Percentiles rank a stretch among this genome's conserved stretches.
Conservation (phyloP, 495 filamentous ascomycete genomes). For the Bathelium albidoporum region DNA sequence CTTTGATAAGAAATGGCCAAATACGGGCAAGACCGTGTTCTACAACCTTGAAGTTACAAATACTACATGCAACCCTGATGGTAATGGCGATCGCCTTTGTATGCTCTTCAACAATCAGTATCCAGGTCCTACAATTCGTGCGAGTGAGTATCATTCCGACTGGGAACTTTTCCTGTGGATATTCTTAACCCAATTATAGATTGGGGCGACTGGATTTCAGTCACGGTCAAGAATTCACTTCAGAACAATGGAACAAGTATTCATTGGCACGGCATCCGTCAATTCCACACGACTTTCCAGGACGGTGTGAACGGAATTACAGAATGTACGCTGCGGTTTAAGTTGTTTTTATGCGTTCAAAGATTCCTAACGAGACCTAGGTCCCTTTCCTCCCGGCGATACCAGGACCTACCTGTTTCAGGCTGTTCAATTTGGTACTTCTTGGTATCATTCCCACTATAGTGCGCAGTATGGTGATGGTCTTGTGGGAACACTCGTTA, state of each 20-base stretch:
- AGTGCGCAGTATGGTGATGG: conserved; percentile 31
- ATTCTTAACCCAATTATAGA: conserved; percentile 12
- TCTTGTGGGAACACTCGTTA: conserved; percentile 27
- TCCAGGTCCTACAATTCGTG: conserved; percentile 27
- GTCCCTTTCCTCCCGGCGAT: conserved; percentile 29
- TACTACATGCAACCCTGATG: conserved; percentile 4
- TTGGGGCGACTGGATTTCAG: conserved; percentile 29
- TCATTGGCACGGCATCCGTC: conserved; percentile 32
- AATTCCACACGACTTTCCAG: conserved; percentile 21
- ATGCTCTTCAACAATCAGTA: conserved; percentile 24
- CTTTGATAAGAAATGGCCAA: conserved; percentile 21
- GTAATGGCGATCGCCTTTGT: background rate
- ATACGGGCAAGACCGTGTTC: conserved; percentile 17
- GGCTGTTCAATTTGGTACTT: conserved; percentile 29
- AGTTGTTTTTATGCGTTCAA: background rate
- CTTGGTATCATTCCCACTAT: conserved; percentile 33
- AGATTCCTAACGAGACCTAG: conserved; percentile 7
- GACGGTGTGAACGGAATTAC: conserved; percentile 32
- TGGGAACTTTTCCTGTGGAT: background rate
- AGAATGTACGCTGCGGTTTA: conserved; percentile 19
- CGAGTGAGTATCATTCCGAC: conserved; percentile 14
- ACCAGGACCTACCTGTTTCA: conserved; percentile 28
- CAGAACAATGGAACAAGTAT: conserved; percentile 31
- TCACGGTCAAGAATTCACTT: conserved; percentile 29
- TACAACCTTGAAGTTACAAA: conserved; percentile 14